Evolutionary conservation across 2,329 filamentous ascomycete genomes (phyloP).

Genomic region (Nemania abortiva): DNA sequence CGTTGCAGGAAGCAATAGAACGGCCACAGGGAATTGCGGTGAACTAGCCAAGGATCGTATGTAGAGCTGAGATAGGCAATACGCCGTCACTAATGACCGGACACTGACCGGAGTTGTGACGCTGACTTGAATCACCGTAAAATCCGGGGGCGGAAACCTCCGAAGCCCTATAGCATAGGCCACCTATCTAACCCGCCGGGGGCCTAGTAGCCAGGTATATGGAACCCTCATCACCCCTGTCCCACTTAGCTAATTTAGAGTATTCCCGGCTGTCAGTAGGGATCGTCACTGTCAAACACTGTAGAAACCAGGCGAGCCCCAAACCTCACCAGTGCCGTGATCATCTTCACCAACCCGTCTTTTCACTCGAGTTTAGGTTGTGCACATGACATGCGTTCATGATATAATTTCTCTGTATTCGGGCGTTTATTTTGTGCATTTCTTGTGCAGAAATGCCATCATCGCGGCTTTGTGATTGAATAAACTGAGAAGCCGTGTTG

Average conservation of each 20-base stretch:
- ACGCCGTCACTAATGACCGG: not conserved
- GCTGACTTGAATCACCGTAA: not conserved
- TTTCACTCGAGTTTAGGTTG: not conserved
- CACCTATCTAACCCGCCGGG: not conserved
- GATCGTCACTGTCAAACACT: slow-evolving; percentile 46
- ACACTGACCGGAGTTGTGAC: not conserved
- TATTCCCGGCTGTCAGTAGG: not conserved
- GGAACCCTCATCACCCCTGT: not conserved
- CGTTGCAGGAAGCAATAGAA: slow-evolving; percentile 1
- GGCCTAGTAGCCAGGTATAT: not conserved
- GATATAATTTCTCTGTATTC: not conserved
- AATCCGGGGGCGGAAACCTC: slow-evolving; percentile 12
- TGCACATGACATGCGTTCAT: not conserved
- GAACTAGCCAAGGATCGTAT: not conserved
- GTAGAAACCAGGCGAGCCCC: slow-evolving; percentile 11
- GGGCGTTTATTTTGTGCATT: not conserved
- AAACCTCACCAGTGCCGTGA: not conserved
- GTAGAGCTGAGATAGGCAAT: not conserved
- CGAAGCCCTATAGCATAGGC: slow-evolving; percentile 16
- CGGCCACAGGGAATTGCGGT: not conserved
- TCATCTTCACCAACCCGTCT: not conserved
- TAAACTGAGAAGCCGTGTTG: not conserved
- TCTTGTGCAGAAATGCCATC: not conserved
- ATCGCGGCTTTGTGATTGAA: not conserved
- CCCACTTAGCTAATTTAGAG: not conserved